These are phyloP conservation scores for Aspergillus sp. DNA, from an alignment of 2,329 filamentous ascomycete species.

Conservation along the genomic window DNA sequence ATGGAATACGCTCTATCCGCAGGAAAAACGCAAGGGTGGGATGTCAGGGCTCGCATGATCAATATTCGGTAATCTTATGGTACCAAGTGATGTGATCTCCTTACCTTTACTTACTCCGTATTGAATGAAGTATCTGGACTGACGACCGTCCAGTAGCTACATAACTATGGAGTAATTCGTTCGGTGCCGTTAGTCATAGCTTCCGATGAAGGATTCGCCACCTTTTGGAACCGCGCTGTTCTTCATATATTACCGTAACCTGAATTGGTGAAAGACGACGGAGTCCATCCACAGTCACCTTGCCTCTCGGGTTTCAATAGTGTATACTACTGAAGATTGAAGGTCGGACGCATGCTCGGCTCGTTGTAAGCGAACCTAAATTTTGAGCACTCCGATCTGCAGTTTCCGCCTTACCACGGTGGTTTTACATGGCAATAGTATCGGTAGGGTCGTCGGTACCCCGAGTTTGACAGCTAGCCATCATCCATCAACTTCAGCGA, in stretches of 20 bases:
- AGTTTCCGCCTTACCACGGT: not conserved
- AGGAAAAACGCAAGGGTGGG: not conserved
- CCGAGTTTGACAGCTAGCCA: not conserved
- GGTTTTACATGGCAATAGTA: not conserved
- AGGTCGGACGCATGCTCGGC: not conserved
- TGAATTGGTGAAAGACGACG: not conserved
- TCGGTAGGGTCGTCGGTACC: not conserved
- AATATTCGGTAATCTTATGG: not conserved
- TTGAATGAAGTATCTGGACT: not conserved
- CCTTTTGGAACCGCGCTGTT: not conserved
- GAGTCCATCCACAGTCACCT: not conserved
- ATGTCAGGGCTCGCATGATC: not conserved
- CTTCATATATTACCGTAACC: not conserved
- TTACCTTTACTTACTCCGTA: not conserved
- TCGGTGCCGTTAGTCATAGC: not conserved
- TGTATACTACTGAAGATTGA: not conserved
- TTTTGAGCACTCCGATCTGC: not conserved
- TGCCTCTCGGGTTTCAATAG: no score
- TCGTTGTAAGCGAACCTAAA: not conserved
- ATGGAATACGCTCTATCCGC: slow-evolving; percentile 8
- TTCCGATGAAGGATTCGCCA: not conserved
- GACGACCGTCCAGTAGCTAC: not conserved
- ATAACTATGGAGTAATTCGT: not conserved
- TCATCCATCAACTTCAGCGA: not conserved
- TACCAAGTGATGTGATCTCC: not conserved